Evolutionary conservation across 345 rosid species (phyloP).

Genomic region (Brassica juncea): DNA sequence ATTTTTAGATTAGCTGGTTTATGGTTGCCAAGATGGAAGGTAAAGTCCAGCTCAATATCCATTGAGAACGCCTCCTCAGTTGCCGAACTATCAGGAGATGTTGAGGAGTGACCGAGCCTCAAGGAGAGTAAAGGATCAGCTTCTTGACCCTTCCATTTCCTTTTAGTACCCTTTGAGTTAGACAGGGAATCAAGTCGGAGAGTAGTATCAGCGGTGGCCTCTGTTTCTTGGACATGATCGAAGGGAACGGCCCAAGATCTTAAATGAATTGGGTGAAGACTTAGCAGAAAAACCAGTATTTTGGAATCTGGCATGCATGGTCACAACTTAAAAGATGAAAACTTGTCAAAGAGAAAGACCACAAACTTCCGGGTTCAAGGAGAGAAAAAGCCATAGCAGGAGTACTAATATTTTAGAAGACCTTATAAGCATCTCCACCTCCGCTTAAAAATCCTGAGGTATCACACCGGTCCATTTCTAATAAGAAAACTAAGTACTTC

Average conservation of each 20-base stretch:
- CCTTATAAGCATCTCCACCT: slow-evolving; percentile 52
- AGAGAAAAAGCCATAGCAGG: slow-evolving; percentile 57
- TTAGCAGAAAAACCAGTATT: slow-evolving; percentile 51
- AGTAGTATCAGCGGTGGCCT: slow-evolving; percentile 56
- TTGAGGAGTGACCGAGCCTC: slow-evolving; percentile 65
- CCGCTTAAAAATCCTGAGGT: slow-evolving; percentile 99
- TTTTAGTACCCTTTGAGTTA: slow-evolving; percentile 62
- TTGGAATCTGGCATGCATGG: slow-evolving; percentile 64
- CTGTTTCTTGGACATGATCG: slow-evolving; percentile 43
- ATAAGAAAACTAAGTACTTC: not conserved
- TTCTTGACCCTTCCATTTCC: slow-evolving; percentile 62
- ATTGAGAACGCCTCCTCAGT: slow-evolving; percentile 83
- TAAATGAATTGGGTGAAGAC: slow-evolving; percentile 57
- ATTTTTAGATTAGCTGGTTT: slow-evolving; percentile 42
- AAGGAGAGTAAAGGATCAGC: slow-evolving; percentile 71
- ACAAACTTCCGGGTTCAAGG: slow-evolving; percentile 62
- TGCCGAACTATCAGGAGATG: slow-evolving; percentile 88
- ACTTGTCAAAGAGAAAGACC: slow-evolving; percentile 44
- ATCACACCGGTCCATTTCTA: slow-evolving; percentile 72
- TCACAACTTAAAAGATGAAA: slow-evolving; percentile 32
- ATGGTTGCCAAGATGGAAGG: slow-evolving; percentile 75
- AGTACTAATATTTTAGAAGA: slow-evolving; percentile 39
- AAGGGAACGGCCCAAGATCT: slow-evolving; percentile 53
- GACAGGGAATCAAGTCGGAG: slow-evolving; percentile 71
- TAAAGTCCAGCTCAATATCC: slow-evolving; percentile 81